phyloP scores from a whole-genome alignment of 2,329 filamentous ascomycete species.

The Monosporascus sp. region DNA sequence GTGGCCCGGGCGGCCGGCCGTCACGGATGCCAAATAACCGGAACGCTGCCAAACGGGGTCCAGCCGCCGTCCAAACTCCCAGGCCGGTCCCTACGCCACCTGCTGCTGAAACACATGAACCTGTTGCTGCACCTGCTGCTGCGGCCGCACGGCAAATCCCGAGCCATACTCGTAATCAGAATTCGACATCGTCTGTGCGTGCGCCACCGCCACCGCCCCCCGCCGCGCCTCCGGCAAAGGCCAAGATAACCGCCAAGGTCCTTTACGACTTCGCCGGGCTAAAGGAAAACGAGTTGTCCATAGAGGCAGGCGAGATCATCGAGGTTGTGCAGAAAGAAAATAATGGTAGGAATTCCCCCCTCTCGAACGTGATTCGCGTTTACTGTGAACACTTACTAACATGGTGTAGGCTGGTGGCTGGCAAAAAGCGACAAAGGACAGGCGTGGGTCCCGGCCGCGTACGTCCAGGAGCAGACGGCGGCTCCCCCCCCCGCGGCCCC shows the following conservation, averaged over 20 bases:
- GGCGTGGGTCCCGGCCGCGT: conserved; percentile 91
- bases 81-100: conserved; percentile 33
- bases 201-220: conserved; percentile 61
- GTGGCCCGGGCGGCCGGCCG: conserved; percentile 76
- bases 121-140: conserved; percentile 23
- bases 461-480: conserved; percentile 78
- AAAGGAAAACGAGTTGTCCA: conserved; percentile 76
- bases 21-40: conserved; percentile 60
- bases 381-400: conserved; percentile 26
- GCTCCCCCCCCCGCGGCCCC: conserved; percentile 56
- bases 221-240: conserved; percentile 56
- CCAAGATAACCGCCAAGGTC: conserved; percentile 79
- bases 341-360: conserved; percentile 63
- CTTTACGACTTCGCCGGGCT: conserved; percentile 89
- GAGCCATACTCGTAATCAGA: conserved; percentile 51
- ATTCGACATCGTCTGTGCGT: conserved; percentile 44
- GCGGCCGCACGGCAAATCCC: conserved; percentile 32
- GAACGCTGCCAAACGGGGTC: conserved; percentile 24
- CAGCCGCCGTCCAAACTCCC: conserved; percentile 22
- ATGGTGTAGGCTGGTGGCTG: conserved; percentile 81
- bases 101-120: conserved; percentile 15
- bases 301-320: conserved; percentile 74
- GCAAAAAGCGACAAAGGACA: conserved; percentile 69
- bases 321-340: conserved; percentile 90
- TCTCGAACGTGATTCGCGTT: not conserved